Conservation (phyloP, 257 asterid species). For the Nemophila menziesii region DNA sequence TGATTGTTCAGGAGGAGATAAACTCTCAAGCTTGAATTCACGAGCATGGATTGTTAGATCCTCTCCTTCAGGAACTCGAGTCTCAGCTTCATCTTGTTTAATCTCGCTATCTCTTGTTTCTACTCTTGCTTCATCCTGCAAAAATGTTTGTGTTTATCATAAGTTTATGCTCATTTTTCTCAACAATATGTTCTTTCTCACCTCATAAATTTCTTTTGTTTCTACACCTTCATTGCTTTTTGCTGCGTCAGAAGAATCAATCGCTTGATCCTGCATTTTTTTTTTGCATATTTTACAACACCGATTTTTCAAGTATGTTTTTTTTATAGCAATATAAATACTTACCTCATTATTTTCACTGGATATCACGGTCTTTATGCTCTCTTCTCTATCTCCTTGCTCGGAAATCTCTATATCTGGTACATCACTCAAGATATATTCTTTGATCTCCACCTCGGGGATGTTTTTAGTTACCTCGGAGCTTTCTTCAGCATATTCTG, state of each 20-base stretch:
- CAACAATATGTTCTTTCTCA: constrained; percentile 10
- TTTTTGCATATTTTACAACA: not conserved
- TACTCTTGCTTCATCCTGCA: constrained; percentile 23
- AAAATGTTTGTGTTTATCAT: constrained; percentile 5
- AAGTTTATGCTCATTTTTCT: constrained; percentile 1
- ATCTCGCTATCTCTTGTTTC: constrained; percentile 15
- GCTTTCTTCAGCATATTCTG: no score
- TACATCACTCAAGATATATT: not conserved
- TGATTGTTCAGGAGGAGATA: not conserved
- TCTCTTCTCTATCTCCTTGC: constrained; percentile 1
- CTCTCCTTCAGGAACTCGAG: constrained; percentile 12
- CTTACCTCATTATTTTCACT: constrained; percentile 1
- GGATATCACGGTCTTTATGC: not conserved
- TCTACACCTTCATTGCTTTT: constrained; percentile 2
- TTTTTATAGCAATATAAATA: no score
- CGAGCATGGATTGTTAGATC: constrained; percentile 11
- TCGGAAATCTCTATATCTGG: constrained; percentile 1
- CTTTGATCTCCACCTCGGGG: not conserved
- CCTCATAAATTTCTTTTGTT: constrained; percentile 23
- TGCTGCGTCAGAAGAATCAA: not conserved
- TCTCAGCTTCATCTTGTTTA: constrained; percentile 13
- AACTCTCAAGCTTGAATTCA: constrained; percentile 7
- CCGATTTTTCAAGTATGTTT: not conserved
- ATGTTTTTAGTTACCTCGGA: not conserved
- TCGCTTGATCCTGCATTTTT: not conserved